Conservation (phyloP, 768 basidiomycete genomes). For the Rhodosporidiobolus odoratus region DNA sequence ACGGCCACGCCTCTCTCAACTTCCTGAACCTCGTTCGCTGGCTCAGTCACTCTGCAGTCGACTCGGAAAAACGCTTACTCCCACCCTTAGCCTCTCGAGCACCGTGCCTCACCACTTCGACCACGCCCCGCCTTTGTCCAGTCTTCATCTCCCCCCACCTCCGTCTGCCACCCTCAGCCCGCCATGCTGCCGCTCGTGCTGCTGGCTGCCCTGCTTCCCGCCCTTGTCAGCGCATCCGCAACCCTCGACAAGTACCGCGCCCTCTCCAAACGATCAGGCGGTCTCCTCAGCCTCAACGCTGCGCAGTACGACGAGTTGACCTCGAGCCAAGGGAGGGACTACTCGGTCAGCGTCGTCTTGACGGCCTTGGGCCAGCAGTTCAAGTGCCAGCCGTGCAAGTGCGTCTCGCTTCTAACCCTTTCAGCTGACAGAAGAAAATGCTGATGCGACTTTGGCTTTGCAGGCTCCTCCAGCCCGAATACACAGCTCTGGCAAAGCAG, state of each 20-base stretch:
- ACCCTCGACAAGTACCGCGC: conserved; percentile 56
- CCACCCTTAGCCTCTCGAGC: too few relatives aligned
- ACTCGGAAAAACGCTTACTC: too few relatives aligned
- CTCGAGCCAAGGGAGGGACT: conserved; percentile 64
- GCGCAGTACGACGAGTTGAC: conserved; percentile 74
- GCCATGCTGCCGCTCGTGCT: too few relatives aligned
- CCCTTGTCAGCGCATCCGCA: conserved; percentile 1
- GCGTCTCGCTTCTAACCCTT: conserved; percentile 50
- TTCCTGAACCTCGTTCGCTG: too few relatives aligned
- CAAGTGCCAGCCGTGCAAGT: conserved; percentile 91
- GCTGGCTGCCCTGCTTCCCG: background rate
- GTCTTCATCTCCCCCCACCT: background rate
- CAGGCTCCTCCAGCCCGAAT: conserved; percentile 39
- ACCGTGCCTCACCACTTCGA: background rate
- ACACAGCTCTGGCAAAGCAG: conserved; percentile 46
- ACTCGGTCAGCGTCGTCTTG: conserved; percentile 79
- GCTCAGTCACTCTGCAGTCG: too few relatives aligned
- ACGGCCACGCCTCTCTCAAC: too few relatives aligned
- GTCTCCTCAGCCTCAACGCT: conserved; percentile 74
- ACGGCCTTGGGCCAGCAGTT: conserved; percentile 77
- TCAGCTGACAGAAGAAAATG: too few relatives aligned
- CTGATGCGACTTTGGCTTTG: background rate
- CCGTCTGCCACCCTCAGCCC: background rate
- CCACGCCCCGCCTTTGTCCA: background rate
- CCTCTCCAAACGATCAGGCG: conserved; percentile 66